Evolutionary conservation across 192 early-diverging fungal genomes (phyloP).

Genomic region (Entophlyctis helioformis): DNA sequence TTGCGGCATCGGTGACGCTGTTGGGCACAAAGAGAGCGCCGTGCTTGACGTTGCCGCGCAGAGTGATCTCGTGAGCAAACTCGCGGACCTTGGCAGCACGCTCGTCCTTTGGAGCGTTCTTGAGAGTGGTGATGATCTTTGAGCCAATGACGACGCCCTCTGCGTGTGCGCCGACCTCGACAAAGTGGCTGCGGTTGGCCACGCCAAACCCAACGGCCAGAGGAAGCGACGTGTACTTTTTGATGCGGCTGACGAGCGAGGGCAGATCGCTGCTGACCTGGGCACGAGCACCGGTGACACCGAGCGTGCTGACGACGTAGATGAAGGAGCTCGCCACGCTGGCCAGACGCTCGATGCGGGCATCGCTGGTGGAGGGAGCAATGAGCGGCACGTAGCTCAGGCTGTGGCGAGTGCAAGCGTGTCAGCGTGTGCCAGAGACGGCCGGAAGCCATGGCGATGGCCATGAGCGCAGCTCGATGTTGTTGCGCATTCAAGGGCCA

Average conservation of each 20-base stretch:
- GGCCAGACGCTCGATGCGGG: constrained; percentile 65
- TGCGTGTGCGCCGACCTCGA: constrained; percentile 67
- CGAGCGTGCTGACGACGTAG: constrained; percentile 87
- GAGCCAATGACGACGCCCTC: constrained; percentile 96
- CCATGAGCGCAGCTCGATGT: too few species aligned
- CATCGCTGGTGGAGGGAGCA: constrained; percentile 84
- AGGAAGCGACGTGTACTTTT: constrained; percentile 65
- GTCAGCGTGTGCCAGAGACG: too few species aligned
- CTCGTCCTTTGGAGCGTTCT: constrained; percentile 30
- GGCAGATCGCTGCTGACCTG: constrained; percentile 59
- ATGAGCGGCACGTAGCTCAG: constrained; percentile 83
- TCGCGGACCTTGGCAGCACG: constrained; percentile 27
- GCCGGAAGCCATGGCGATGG: too few species aligned
- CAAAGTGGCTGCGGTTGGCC: constrained; percentile 76
- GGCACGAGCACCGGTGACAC: constrained; percentile 79
- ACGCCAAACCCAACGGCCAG: constrained; percentile 98
- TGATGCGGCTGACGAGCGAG: constrained; percentile 61
- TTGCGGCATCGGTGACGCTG: background rate
- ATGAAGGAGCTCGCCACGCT: constrained; percentile 84
- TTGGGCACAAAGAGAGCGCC: too few species aligned
- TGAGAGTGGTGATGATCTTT: constrained; percentile 74
- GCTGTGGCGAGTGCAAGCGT: too few species aligned
- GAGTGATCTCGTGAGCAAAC: constrained; percentile 45
- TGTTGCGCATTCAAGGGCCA: too few species aligned
- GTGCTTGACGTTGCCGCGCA: too few species aligned